Percentiles rank a stretch among this genome's conserved stretches.
Evolutionary conservation across 179 eudicot genomes (phyloP).

Genomic region (Amaranthus tricolor): DNA sequence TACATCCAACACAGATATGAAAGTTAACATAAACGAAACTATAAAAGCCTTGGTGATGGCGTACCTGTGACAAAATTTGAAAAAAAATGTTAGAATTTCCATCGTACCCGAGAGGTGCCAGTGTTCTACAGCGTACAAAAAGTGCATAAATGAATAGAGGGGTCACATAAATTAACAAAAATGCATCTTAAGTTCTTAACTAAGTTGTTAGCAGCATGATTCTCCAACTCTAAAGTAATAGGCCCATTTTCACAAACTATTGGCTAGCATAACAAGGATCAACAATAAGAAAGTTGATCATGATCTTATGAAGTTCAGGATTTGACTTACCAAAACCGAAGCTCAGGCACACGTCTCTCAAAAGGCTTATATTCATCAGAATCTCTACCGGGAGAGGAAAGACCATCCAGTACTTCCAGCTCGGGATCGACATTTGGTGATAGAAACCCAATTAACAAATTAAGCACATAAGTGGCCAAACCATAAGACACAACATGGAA

Average conservation of each 20-base stretch:
- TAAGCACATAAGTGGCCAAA: constrained; percentile 56
- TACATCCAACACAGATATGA: constrained; percentile 59
- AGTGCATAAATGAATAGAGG: background rate
- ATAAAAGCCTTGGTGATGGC: constrained; percentile 57
- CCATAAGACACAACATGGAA: constrained; percentile 56
- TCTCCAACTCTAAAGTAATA: background rate
- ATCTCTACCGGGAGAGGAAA: constrained; percentile 40
- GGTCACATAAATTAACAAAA: background rate
- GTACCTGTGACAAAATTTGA: constrained; percentile 36
- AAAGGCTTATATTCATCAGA: constrained; percentile 48
- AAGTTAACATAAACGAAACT: constrained; percentile 51
- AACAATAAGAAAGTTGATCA: background rate
- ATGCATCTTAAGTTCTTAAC: background rate
- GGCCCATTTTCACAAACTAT: background rate
- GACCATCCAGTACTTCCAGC: constrained; percentile 51
- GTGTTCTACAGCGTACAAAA: background rate
- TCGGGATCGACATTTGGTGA: constrained; percentile 60
- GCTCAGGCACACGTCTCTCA: constrained; percentile 54
- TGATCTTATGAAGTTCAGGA: background rate
- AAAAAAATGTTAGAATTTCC: background rate
- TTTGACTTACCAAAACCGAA: constrained; percentile 44
- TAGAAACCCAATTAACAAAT: constrained; percentile 57
- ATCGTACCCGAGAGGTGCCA: background rate
- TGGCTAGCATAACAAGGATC: background rate
- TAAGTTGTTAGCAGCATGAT: background rate